phyloP scores from a whole-genome alignment of 2,329 filamentous ascomycete species.

The Biscogniauxia mediterranea region DNA sequence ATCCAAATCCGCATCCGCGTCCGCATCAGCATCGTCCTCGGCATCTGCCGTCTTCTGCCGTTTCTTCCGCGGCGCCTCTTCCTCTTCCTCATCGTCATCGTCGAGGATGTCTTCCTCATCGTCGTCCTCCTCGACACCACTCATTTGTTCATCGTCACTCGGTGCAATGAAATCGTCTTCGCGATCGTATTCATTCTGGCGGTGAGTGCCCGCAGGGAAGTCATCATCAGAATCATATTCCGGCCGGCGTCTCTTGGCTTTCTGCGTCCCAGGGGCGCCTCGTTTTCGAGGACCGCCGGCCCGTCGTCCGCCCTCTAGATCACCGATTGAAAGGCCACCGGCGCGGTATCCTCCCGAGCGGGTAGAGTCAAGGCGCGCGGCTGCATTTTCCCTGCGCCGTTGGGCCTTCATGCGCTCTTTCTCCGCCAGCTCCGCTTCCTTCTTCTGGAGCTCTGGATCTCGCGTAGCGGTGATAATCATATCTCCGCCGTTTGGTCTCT shows the following conservation, averaged over 20 bases:
- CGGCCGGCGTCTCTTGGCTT: conserved; percentile 52
- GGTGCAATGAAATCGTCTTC: conserved; percentile 76
- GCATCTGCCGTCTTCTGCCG: conserved; percentile 50
- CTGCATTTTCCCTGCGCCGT: conserved; percentile 65
- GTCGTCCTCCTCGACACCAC: conserved; percentile 57
- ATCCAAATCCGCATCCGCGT: conserved; percentile 53
- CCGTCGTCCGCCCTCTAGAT: conserved; percentile 63
- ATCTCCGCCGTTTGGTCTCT: conserved; percentile 51
- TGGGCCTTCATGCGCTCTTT: conserved; percentile 69
- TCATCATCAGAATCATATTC: conserved; percentile 80
- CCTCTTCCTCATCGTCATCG: conserved; percentile 52
- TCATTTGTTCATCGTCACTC: conserved; percentile 65
- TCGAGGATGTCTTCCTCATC: conserved; percentile 57
- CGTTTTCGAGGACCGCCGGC: conserved; percentile 51
- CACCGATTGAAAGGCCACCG: conserved; percentile 63
- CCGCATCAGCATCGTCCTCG: conserved; percentile 50
- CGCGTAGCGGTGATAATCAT: conserved; percentile 69
- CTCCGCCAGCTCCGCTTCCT: conserved; percentile 70
- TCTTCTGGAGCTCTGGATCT: conserved; percentile 74
- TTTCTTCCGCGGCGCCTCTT: conserved; percentile 45
- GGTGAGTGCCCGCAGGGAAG: conserved; percentile 57
- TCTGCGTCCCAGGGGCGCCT: conserved; percentile 47
- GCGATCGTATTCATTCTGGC: conserved; percentile 74
- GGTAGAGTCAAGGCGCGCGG: conserved; percentile 62
- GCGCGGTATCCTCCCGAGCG: conserved; percentile 49